These are phyloP conservation scores for Inga oerstediana DNA, from an alignment of 306 rosid genomes.

Conservation along the genomic window DNA sequence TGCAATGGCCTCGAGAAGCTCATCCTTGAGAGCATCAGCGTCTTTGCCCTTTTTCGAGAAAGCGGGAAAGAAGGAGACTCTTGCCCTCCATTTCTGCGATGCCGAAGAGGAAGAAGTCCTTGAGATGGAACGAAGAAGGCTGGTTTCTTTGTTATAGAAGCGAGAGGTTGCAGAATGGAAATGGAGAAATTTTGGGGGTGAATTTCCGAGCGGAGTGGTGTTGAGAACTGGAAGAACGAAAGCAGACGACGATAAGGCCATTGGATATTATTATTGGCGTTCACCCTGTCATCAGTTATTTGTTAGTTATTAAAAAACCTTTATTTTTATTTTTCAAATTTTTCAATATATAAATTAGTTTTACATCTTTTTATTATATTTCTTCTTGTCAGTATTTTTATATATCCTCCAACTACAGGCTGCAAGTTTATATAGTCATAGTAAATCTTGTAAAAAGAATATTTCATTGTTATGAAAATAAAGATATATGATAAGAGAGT, in stretches of 20 bases:
- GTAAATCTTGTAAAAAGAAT: too few relatives aligned
- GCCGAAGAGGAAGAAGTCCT: neutral
- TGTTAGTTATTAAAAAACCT: too few relatives aligned
- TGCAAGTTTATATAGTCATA: too few relatives aligned
- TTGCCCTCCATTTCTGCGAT: slow-evolving; percentile 63
- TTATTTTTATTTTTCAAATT: too few relatives aligned
- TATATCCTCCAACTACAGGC: too few relatives aligned
- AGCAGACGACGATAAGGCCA: slow-evolving; percentile 61
- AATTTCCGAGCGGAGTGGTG: slow-evolving; percentile 16
- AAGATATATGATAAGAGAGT: too few relatives aligned
- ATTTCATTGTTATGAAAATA: too few relatives aligned
- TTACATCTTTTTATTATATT: too few relatives aligned
- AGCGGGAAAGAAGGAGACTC: slow-evolving; percentile 73
- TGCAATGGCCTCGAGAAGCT: slow-evolving; percentile 76
- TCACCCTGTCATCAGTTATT: neutral
- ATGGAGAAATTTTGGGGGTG: slow-evolving; percentile 30
- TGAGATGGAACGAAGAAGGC: slow-evolving; percentile 25
- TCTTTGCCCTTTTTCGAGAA: slow-evolving; percentile 67
- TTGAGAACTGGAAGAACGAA: slow-evolving; percentile 36
- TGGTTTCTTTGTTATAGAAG: slow-evolving; percentile 20
- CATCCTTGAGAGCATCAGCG: slow-evolving; percentile 59
- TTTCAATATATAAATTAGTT: too few relatives aligned
- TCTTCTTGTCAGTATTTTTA: too few relatives aligned
- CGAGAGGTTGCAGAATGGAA: slow-evolving; percentile 22
- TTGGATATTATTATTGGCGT: slow-evolving; percentile 27